These are phyloP conservation scores for Aspergillus brunneoviolaceus DNA, from an alignment of 2,329 filamentous ascomycete species.

Conservation along the genomic window DNA sequence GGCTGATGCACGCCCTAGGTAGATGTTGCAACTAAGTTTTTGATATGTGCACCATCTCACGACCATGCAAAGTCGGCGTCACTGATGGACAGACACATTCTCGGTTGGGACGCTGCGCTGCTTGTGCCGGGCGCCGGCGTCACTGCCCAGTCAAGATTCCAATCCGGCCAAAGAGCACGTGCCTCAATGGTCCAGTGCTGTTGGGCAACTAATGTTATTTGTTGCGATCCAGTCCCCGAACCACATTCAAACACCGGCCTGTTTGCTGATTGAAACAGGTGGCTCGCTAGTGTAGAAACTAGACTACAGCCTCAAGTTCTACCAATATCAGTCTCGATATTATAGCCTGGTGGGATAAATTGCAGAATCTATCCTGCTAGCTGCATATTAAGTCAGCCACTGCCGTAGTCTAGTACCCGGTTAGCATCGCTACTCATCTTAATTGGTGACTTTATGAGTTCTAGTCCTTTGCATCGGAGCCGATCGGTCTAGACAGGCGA, in stretches of 20 bases:
- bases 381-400: background rate
- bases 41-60: background rate
- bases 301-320: background rate
- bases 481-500: background rate
- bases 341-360: background rate
- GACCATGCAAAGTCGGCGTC: background rate
- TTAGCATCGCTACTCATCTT: background rate
- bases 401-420: background rate
- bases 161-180: background rate
- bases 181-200: background rate
- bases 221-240: background rate
- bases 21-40: background rate
- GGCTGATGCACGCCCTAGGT: background rate
- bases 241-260: background rate
- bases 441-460: too few species aligned
- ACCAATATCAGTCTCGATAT: background rate
- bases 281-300: background rate
- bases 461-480: background rate
- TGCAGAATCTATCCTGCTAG: background rate
- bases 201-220: background rate
- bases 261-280: background rate
- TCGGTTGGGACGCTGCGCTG: too few species aligned
- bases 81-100: too few species aligned
- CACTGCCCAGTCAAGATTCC: too few species aligned
- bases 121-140: too few species aligned